A percentile compares a stretch with the other conserved stretches of the same genome.
These are phyloP conservation scores for Ramaria sp. DNA, from an alignment of 768 basidiomycete species.

Conservation along the genomic window DNA sequence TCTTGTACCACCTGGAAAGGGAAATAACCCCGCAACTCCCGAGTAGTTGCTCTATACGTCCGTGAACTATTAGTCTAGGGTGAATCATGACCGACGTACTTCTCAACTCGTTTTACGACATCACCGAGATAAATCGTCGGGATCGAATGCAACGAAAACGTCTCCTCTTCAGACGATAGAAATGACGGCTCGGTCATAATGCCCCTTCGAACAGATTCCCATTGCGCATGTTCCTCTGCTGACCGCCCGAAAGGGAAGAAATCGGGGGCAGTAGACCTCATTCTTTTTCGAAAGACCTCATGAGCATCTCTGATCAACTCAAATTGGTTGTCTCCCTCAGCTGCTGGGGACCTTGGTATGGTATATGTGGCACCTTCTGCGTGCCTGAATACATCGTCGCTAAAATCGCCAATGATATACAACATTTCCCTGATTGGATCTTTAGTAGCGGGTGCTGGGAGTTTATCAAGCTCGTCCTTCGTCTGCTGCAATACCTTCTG, in stretches of 20 bases:
- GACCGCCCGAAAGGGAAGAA: slow-evolving; percentile 39
- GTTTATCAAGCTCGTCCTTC: slow-evolving; percentile 18
- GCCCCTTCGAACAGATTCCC: background rate
- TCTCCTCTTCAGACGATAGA: background rate
- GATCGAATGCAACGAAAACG: no score
- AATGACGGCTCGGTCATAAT: background rate
- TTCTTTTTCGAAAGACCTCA: slow-evolving; percentile 32
- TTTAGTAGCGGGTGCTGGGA: slow-evolving; percentile 41
- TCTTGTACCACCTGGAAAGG: slow-evolving; percentile 1
- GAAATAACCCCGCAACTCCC: slow-evolving; percentile 5
- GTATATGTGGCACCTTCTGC: slow-evolving; percentile 30
- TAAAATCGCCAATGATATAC: slow-evolving; percentile 35
- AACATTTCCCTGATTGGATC: slow-evolving; percentile 49
- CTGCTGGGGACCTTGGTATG: background rate
- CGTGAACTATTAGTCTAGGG: background rate
- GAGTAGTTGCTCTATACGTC: background rate
- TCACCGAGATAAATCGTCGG: slow-evolving; percentile 38
- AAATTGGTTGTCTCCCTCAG: background rate
- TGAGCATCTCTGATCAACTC: slow-evolving; percentile 40
- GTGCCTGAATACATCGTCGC: slow-evolving; percentile 29
- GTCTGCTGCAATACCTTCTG: slow-evolving; percentile 31
- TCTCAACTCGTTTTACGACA: slow-evolving; percentile 33
- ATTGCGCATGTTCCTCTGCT: background rate
- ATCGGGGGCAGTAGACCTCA: slow-evolving; percentile 43
- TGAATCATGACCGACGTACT: slow-evolving; percentile 26